These are phyloP conservation scores for Lyophyllum atratum DNA, from an alignment of 768 basidiomycete genomes.

Conservation along the genomic window DNA sequence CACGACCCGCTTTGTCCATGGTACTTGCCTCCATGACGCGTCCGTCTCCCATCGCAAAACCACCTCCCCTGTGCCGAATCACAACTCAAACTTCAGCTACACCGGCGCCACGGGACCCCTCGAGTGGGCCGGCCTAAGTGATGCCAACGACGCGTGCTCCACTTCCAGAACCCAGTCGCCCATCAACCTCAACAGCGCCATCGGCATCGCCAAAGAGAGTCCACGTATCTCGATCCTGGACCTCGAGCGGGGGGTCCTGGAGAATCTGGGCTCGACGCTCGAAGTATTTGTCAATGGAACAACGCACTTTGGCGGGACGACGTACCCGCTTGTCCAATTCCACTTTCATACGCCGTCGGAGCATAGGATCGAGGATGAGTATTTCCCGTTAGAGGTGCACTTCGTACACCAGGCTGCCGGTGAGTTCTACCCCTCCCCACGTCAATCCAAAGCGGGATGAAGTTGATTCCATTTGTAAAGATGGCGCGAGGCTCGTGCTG, in stretches of 20 bases:
- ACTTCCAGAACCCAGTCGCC: conserved; percentile 10
- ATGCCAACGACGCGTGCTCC: conserved; percentile 4
- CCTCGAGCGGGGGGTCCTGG: not conserved
- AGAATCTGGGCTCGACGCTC: not conserved
- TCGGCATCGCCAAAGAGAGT: not conserved
- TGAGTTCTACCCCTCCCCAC: not conserved
- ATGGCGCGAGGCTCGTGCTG: conserved; percentile 1
- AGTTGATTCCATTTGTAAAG: not conserved
- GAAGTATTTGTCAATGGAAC: not conserved
- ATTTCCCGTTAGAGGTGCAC: conserved; percentile 5
- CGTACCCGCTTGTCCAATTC: not conserved
- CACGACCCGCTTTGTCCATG: not conserved
- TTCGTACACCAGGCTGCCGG: conserved; percentile 8
- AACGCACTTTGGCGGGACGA: not conserved
- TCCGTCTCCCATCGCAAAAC: no score
- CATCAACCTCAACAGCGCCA: conserved; percentile 7
- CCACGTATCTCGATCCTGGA: conserved; percentile 1
- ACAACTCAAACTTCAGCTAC: not conserved
- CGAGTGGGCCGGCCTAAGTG: conserved; percentile 4
- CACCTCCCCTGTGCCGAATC: no score
- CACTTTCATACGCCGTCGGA: conserved; percentile 11
- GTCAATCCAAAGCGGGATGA: no score
- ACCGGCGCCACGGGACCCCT: conserved; percentile 10
- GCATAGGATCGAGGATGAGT: conserved; percentile 4
- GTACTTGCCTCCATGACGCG: not conserved